Evolutionary conservation across 768 basidiomycete species (phyloP).

Genomic region (Strobilomyces dryophilus): DNA sequence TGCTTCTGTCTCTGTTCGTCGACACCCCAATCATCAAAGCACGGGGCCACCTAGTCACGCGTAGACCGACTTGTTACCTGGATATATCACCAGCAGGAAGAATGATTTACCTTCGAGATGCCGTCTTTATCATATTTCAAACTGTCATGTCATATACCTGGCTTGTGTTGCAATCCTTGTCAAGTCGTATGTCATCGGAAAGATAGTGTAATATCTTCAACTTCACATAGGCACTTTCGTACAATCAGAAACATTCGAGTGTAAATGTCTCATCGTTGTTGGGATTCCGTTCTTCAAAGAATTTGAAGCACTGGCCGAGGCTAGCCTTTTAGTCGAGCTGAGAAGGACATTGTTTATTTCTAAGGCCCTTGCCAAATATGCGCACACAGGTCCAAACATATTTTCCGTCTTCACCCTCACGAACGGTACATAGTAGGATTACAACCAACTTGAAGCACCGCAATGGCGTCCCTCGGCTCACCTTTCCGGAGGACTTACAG

Average conservation of each 20-base stretch:
- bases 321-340: too few species aligned
- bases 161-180: background rate
- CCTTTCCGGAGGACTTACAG: slow-evolving; percentile 28
- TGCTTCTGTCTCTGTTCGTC: slow-evolving; percentile 7
- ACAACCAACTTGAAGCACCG: background rate
- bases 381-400: slow-evolving; percentile 21
- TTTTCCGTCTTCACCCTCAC: slow-evolving; percentile 13
- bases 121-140: too few species aligned
- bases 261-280: background rate
- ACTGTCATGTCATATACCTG: background rate
- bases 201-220: background rate
- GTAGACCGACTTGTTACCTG: background rate
- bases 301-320: background rate
- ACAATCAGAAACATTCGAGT: background rate
- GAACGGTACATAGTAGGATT: background rate
- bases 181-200: background rate
- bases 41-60: background rate
- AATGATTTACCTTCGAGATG: background rate
- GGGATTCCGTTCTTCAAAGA: background rate
- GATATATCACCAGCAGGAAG: background rate
- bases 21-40: background rate
- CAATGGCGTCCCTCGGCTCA: slow-evolving; percentile 28
- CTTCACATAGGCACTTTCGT: background rate
- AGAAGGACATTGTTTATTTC: slow-evolving; percentile 17
- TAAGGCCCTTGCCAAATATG: slow-evolving; percentile 21